Conservation (phyloP, 2,329 filamentous ascomycete genomes). For the Clonostachys solani region DNA sequence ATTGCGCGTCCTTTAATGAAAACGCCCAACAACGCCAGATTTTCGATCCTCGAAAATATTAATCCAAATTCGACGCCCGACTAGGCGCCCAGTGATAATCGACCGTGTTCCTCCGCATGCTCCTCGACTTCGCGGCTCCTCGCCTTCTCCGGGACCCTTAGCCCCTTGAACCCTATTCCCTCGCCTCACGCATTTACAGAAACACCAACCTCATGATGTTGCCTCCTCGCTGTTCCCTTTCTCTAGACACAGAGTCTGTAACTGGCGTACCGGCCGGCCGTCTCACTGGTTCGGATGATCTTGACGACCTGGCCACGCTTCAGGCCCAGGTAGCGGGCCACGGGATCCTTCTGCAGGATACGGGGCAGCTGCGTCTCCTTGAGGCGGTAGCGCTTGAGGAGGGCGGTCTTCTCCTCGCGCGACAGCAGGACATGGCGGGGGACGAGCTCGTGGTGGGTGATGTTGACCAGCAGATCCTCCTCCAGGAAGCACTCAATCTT, state of each 20-base stretch:
- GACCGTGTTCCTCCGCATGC: too few species aligned
- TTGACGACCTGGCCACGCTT: slow-evolving; percentile 94
- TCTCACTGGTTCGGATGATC: slow-evolving; percentile 95
- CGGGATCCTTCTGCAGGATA: slow-evolving; percentile 87
- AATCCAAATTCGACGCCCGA: too few species aligned
- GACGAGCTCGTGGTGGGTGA: slow-evolving; percentile 95
- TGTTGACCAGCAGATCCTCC: slow-evolving; percentile 94
- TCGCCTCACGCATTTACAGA: too few species aligned
- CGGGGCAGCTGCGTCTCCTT: slow-evolving; percentile 97
- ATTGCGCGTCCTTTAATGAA: neutral
- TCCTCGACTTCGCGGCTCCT: too few species aligned
- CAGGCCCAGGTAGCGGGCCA: slow-evolving; percentile 86
- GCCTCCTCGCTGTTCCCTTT: neutral
- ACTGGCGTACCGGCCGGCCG: slow-evolving; percentile 92
- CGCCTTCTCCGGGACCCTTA: neutral
- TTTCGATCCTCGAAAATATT: neutral
- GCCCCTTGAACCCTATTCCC: neutral
- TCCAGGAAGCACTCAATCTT: slow-evolving; percentile 94
- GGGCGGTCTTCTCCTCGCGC: slow-evolving; percentile 78
- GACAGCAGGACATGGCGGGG: slow-evolving; percentile 90
- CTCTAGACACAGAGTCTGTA: slow-evolving; percentile 68
- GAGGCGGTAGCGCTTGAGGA: slow-evolving; percentile 85
- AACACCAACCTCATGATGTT: neutral
- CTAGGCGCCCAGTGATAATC: too few species aligned
- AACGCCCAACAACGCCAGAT: slow-evolving; percentile 1